Base-by-base conservation (phyloP, 2,329 filamentous ascomycete species). In the Sclerotiophoma versabilis region DNA sequence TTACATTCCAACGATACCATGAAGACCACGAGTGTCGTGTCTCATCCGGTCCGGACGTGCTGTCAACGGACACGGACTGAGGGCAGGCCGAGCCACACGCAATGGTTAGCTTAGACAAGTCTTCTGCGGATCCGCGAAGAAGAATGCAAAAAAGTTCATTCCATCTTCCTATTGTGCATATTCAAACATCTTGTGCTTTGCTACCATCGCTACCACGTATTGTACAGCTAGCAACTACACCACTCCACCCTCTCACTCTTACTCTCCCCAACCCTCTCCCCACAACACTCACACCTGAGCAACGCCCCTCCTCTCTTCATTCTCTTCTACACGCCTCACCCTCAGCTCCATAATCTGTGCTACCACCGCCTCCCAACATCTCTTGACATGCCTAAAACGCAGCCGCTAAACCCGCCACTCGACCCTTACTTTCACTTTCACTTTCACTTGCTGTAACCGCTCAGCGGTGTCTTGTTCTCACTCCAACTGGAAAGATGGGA, bases 11-110 rank as follows among this genome's bases (percentile, higher is more conserved):
- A 66, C 63, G 63, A 67, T 67, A 67, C 65, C 65, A 65, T 51
- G 62, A 65, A 62, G 53, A 62, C 59, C 49, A 63, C 48, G 60
- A 66, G 46, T 53, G 58, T 53, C 60, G 60, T 14, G 60, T 56
- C 54, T 59, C 57, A 56, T 53, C 61, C 64, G 55, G 54, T 63
- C 51, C 39, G 44, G 34, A 36, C 30, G 30, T 37, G 27, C 29
- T 17, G 17, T 36, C n/a, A 41, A 33, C 34, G 45, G 45, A 36
- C 39, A 3, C 23, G 61, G 58, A 60, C 50, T 52, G 60, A 65
- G 61, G 65, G 61, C 62, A 65, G 61, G 65, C 65, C 64, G 65
- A 68, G 65, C 62, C 65, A 68, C 64, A 60, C 57, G 65, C 62
- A 59, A 56, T 68, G 65, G 65, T 65, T 68, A 68, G 64, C 59